Evolutionary conservation across 2,329 filamentous ascomycete genomes (phyloP), one percentile per base, ranked within the genome.

Genomic region (Didymella pomorum): DNA sequence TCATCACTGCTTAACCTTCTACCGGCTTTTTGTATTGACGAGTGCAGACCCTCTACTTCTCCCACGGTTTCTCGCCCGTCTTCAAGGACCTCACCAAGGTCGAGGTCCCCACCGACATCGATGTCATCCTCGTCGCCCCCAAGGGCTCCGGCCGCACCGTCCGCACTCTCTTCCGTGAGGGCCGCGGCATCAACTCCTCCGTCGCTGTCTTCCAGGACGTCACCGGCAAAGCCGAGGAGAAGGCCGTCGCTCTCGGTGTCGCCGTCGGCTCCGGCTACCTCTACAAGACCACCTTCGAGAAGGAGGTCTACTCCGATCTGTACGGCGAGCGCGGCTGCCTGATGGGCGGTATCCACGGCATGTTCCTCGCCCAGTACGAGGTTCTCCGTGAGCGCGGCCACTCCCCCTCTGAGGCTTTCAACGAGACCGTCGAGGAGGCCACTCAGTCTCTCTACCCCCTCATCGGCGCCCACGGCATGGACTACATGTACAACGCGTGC

Each of bases 321-420:
- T 99, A 99, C 86, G 95, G 95, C 82, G 95, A 99, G 90, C 93
- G 95, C 84, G 95, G 95, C 79, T 99, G 95, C 89, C 86, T 99
- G 77, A 99, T 99, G 95, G 95, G 95, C 74, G 95, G 95, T 82
- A 99, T 99, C 83, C 95, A 99, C 88, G 95, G 95, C 80, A 99
- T 99, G 95, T 99, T 99, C 91, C 92, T 99, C 71, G 95, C 95
- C 64, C 95, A 99, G 86, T 99, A 99, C 87, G 95, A 99, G 87
- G 95, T 99, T 71, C 93, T 99, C 82, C 93, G 95, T 78, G 95
- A 99, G 89, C 90, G 91, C 72, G 95, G 95, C 82, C 95, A 99
- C 89, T 91, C 87, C 82, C 95, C 95, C 79, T 94, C 90, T 74
- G 95, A 99, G 85, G 95, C 95, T 70, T 99, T 99, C 90, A 99